These are phyloP conservation scores for Sarocladium brachiariae DNA, from an alignment of 2,329 filamentous ascomycete species.

Conservation along the genomic window DNA sequence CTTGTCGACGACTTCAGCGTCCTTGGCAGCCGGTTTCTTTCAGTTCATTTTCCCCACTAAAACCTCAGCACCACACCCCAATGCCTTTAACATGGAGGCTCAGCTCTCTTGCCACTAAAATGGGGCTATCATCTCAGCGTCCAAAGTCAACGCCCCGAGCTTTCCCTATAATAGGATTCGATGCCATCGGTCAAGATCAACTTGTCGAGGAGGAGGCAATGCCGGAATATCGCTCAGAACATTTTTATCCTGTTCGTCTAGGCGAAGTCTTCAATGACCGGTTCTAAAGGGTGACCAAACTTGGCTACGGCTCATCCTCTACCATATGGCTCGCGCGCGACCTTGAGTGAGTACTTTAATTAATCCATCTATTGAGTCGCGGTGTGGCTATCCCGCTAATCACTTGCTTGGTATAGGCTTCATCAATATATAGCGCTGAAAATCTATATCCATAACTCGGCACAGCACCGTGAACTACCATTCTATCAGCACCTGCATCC, in stretches of 20 bases:
- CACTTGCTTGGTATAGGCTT: slow-evolving; percentile 12
- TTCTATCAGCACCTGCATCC: slow-evolving; percentile 18
- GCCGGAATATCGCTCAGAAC: slow-evolving; percentile 25
- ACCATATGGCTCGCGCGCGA: slow-evolving; percentile 37
- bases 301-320: slow-evolving; percentile 34
- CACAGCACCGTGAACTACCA: slow-evolving; percentile 18
- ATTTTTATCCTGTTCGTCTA: slow-evolving; percentile 30
- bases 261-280: slow-evolving; percentile 28
- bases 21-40: too few relatives aligned
- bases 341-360: slow-evolving; percentile 19
- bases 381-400: background rate
- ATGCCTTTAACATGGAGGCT: too few relatives aligned
- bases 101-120: too few relatives aligned
- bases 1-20: too few relatives aligned
- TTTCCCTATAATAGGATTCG: slow-evolving; percentile 15
- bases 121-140: background rate
- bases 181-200: slow-evolving; percentile 11
- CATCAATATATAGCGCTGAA: slow-evolving; percentile 26
- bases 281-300: slow-evolving; percentile 31
- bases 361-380: background rate
- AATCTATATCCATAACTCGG: slow-evolving; percentile 20
- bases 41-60: too few relatives aligned
- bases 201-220: slow-evolving; percentile 32
- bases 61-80: too few relatives aligned
- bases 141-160: slow-evolving; percentile 12